These are phyloP conservation scores for Samsoniella hepiali DNA, from an alignment of 2,329 filamentous ascomycete genomes.

Conservation along the genomic window DNA sequence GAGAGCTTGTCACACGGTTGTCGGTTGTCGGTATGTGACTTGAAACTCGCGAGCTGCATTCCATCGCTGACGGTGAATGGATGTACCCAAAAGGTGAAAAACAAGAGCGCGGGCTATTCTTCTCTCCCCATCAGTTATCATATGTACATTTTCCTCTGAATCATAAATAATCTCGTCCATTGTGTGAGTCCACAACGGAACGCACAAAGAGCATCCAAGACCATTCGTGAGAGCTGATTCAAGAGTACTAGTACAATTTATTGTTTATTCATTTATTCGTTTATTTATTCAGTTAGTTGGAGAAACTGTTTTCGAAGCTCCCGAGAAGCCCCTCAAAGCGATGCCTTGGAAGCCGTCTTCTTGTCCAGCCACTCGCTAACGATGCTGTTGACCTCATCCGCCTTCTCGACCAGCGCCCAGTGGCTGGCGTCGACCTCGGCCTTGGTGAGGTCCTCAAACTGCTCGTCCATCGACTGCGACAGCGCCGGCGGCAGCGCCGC, in stretches of 20 bases:
- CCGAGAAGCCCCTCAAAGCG: slow-evolving; percentile 23
- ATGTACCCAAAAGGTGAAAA: background rate
- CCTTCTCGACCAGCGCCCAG: slow-evolving; percentile 78
- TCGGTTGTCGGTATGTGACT: background rate
- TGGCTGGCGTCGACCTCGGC: slow-evolving; percentile 68
- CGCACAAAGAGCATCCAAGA: background rate
- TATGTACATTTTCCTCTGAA: too few relatives aligned
- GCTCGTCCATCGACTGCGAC: slow-evolving; percentile 66
- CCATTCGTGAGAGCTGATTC: background rate
- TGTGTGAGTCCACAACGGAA: background rate
- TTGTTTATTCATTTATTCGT: background rate
- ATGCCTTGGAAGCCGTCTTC: slow-evolving; percentile 28
- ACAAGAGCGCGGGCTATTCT: background rate
- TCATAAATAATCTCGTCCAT: background rate
- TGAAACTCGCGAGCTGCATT: slow-evolving; percentile 1
- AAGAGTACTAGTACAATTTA: background rate
- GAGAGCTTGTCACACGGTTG: background rate
- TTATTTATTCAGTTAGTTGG: background rate
- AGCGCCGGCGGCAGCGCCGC: slow-evolving; percentile 68
- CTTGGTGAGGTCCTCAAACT: slow-evolving; percentile 62
- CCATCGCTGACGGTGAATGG: background rate
- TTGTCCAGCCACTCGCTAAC: slow-evolving; percentile 65
- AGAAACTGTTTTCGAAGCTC: too few relatives aligned
- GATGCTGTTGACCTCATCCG: slow-evolving; percentile 65
- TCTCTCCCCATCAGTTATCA: background rate